Evolutionary conservation across 1,139 yeast species (phyloP).

Genomic region (Suhomyces bolitotheri): DNA sequence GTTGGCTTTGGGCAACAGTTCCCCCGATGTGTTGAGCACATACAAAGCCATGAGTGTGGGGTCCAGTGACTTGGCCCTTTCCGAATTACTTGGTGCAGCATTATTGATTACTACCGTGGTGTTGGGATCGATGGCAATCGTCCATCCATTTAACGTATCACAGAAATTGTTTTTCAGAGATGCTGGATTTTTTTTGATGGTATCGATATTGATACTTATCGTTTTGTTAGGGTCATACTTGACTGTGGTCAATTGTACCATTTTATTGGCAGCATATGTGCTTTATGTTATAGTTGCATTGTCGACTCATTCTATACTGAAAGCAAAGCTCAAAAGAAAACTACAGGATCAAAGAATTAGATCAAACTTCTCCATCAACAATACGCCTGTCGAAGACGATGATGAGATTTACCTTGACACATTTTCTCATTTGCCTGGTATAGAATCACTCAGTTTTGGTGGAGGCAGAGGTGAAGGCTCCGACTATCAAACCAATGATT

Average conservation of each 20-base stretch:
- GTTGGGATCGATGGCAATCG: constrained; percentile 70
- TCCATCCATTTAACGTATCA: constrained; percentile 65
- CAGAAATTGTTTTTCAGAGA: constrained; percentile 55
- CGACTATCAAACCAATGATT: constrained; percentile 16
- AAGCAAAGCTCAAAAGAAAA: constrained; percentile 20
- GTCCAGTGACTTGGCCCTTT: constrained; percentile 75
- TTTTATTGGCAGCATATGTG: constrained; percentile 52
- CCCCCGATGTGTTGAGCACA: constrained; percentile 87
- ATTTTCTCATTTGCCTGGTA: constrained; percentile 32
- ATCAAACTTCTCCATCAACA: constrained; percentile 19
- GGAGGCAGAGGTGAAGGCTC: constrained; percentile 26
- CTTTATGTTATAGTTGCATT: constrained; percentile 53
- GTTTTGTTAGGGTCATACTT: constrained; percentile 49
- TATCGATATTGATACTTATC: constrained; percentile 42
- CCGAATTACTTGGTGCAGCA: constrained; percentile 87
- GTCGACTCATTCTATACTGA: constrained; percentile 29
- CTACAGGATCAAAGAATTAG: constrained; percentile 34
- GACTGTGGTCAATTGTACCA: constrained; percentile 43
- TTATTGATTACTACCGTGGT: constrained; percentile 74
- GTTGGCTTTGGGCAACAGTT: constrained; percentile 87
- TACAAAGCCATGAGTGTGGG: constrained; percentile 73
- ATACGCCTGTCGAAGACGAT: not conserved
- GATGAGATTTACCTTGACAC: constrained; percentile 23
- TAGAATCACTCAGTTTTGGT: constrained; percentile 28
- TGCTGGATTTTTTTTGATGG: constrained; percentile 48